Base-by-base conservation (phyloP, 1,284 basidiomycete genomes). In the Papiliotrema laurentii region DNA sequence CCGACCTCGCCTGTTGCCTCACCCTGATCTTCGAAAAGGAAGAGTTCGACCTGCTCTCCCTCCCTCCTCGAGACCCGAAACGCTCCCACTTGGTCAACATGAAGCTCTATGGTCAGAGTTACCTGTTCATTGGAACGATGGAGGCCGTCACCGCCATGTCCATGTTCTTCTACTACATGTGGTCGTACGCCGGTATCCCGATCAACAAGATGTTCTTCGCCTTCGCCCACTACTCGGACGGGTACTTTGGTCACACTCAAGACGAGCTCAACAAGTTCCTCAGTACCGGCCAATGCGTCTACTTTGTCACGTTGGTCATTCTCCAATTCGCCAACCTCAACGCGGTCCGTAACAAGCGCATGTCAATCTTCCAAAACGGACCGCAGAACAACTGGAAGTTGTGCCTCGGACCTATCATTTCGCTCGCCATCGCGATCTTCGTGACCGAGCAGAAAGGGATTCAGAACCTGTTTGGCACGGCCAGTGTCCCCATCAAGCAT, bases 11-110 rank as follows among this genome's bases (percentile, higher is more conserved):
- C 49, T 76, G 77, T 14, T 75, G 79, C 7, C 64, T 80, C n/a
- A 75, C 78, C 16, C 64, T 82, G 26, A 76, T 77, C 46, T 74
- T 77, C 52, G 81, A 82, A 58, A 71, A 77, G 53, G 77, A 80
- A 2, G 81, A 82, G 64, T 71, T 75, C 5, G 56, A 65, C 25
- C 58, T 76, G 2, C 76, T 85, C 47, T 55, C 77, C 11, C 77
- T 82, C 31, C 81, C 81, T 51, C 84, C 84, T 0, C 76, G 84
- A 22, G 79, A 83, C 47, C 76, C 79, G 21, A 79, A 71, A 51
- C 83, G 84, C 22, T 81, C 81, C 2, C 84, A 84, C 63, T 67
- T 78, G 3, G 82, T 83, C 64, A 62, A 82, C 24, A 21, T 39
- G 13, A 39, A 39, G 37, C n/a, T 39, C 37, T 39, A 39, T 25